phyloP scores from a whole-genome alignment of 176 grass and related monocot genomes.

The Zoysia pacifica region DNA sequence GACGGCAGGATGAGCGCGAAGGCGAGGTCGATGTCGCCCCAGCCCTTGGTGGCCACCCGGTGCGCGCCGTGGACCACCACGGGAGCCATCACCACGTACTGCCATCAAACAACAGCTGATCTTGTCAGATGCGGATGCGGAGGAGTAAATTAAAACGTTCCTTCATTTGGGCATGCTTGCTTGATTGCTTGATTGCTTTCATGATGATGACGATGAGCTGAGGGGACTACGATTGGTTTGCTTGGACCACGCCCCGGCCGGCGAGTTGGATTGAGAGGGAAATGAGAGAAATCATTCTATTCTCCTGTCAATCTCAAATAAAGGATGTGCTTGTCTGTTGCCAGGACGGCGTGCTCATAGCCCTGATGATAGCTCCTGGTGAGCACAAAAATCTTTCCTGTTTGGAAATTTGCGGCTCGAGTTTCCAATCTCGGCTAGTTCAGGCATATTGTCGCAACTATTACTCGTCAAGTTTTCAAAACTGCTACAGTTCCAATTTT shows the following conservation, averaged over 20 bases:
- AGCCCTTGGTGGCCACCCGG: constrained; percentile 37
- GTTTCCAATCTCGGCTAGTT: too few relatives aligned
- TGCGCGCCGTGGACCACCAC: constrained; percentile 47
- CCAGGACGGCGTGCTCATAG: not conserved
- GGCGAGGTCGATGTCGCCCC: constrained; percentile 47
- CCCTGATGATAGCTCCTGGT: not conserved
- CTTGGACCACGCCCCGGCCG: not conserved
- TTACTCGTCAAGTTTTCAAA: too few relatives aligned
- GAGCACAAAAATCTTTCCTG: not conserved
- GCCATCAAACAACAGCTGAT: constrained; percentile 11
- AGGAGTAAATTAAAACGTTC: not conserved
- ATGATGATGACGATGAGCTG: not conserved
- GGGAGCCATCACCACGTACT: constrained; percentile 80
- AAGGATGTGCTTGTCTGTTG: not conserved
- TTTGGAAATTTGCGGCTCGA: too few relatives aligned
- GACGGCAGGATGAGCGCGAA: constrained; percentile 58
- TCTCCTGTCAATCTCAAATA: not conserved
- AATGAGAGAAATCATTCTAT: not conserved
- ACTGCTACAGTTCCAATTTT: too few relatives aligned
- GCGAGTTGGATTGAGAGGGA: not conserved
- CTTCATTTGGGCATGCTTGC: not conserved
- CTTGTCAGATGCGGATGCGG: not conserved
- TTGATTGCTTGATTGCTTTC: not conserved
- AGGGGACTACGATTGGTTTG: not conserved
- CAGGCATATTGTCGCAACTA: too few relatives aligned